Conservation (phyloP, 345 rosid genomes). For the Eucalyptus rudis region DNA sequence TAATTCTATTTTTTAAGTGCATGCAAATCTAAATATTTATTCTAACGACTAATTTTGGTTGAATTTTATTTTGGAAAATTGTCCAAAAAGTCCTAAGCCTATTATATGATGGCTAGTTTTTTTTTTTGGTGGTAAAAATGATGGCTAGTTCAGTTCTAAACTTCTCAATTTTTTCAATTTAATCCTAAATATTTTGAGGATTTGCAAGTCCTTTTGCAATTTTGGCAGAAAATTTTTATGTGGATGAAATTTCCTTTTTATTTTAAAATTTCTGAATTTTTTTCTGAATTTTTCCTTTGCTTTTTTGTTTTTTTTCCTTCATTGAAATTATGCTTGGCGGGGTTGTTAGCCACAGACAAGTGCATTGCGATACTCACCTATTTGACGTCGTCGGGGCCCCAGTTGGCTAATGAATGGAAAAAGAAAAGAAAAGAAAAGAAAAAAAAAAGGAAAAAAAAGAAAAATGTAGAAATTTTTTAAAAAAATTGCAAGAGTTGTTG, state of each 20-base stretch:
- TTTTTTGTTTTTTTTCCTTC: neutral
- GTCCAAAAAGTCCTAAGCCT: neutral
- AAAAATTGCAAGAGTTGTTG: neutral
- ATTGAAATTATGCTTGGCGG: neutral
- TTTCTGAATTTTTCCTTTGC: neutral
- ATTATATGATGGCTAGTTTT: neutral
- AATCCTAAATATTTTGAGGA: neutral
- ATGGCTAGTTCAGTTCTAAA: neutral
- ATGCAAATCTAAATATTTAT: neutral
- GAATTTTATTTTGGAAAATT: neutral
- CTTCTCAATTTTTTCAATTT: neutral
- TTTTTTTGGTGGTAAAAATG: no score
- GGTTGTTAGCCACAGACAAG: neutral
- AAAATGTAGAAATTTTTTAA: neutral
- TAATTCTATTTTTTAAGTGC: neutral
- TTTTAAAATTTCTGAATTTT: neutral
- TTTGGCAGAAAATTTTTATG: neutral
- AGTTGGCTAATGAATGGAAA: neutral
- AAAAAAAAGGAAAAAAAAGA: no score
- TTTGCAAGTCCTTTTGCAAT: neutral
- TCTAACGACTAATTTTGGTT: neutral
- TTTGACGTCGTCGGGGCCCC: no score
- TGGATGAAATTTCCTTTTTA: neutral
- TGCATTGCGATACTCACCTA: no score
- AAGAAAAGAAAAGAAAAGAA: no score